A percentile compares a stretch with the other conserved stretches of the same genome.
Conservation (phyloP, 345 rosid genomes). For the Aquilaria yunnanensis region DNA sequence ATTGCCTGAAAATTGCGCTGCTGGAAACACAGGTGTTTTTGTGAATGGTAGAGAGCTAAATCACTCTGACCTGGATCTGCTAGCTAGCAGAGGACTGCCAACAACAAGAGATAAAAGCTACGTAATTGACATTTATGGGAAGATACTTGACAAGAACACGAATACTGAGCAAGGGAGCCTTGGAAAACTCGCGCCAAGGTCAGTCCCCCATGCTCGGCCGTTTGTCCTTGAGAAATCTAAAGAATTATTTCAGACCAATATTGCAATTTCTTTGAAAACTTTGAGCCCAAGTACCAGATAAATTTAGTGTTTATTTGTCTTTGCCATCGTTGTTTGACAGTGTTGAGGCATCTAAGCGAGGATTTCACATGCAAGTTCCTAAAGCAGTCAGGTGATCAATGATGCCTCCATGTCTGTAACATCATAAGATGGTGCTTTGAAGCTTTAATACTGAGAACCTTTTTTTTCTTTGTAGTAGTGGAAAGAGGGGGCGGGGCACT, state of each 20-base stretch:
- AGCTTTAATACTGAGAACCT: too few relatives aligned
- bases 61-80: slow-evolving; percentile 66
- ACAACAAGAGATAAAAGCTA: slow-evolving; percentile 52
- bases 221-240: neutral
- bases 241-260: too few relatives aligned
- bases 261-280: too few relatives aligned
- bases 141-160: slow-evolving; percentile 70
- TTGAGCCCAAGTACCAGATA: too few relatives aligned
- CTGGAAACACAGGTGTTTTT: slow-evolving; percentile 60
- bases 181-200: slow-evolving; percentile 95
- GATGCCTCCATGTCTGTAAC: neutral
- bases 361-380: slow-evolving; percentile 81
- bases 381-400: slow-evolving; percentile 27
- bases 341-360: slow-evolving; percentile 67
- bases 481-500: too few relatives aligned
- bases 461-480: too few relatives aligned
- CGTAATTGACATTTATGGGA: slow-evolving; percentile 63
- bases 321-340: slow-evolving; percentile 31
- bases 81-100: slow-evolving; percentile 69
- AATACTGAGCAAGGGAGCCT: slow-evolving; percentile 66
- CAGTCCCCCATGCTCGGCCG: slow-evolving; percentile 22
- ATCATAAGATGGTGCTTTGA: too few relatives aligned
- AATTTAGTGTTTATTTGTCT: neutral
- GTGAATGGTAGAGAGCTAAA: slow-evolving; percentile 91
- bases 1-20: slow-evolving; percentile 67